Percentiles rank a stretch among this genome's conserved stretches.
Evolutionary conservation across 108 stramenopile species (phyloP).

Genomic region (Mayamaea pseudoterrestris): DNA sequence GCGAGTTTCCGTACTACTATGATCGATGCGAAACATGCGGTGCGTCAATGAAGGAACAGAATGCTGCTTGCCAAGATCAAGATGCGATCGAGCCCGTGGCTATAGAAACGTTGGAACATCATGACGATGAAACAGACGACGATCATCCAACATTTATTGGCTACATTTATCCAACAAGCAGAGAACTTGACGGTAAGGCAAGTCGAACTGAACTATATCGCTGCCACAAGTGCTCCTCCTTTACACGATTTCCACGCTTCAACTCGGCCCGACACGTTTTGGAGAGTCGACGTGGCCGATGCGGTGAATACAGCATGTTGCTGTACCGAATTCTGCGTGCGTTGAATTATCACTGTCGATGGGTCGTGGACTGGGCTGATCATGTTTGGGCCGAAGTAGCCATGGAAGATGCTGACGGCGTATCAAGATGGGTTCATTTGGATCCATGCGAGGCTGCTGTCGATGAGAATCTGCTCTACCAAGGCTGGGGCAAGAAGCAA

Average conservation of each 20-base stretch:
- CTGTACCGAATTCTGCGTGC: slow-evolving; percentile 41
- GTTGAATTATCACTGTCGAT: slow-evolving; percentile 32
- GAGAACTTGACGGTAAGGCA: slow-evolving; percentile 32
- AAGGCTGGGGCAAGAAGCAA: slow-evolving; percentile 61
- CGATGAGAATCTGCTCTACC: slow-evolving; percentile 43
- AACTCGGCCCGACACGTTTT: slow-evolving; percentile 34
- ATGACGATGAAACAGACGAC: slow-evolving; percentile 9
- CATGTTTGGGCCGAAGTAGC: slow-evolving; percentile 54
- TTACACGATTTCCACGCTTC: slow-evolving; percentile 57
- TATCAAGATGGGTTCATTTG: slow-evolving; percentile 40
- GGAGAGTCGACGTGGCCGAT: slow-evolving; percentile 28
- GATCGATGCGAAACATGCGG: slow-evolving; percentile 42
- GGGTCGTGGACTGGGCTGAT: slow-evolving; percentile 66
- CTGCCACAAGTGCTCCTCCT: slow-evolving; percentile 31
- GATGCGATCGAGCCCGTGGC: slow-evolving; percentile 1
- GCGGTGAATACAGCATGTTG: slow-evolving; percentile 55
- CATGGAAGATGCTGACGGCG: slow-evolving; percentile 3
- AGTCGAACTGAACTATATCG: slow-evolving; percentile 45
- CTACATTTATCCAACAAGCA: slow-evolving; percentile 25
- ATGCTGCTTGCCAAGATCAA: slow-evolving; percentile 3
- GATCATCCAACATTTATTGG: slow-evolving; percentile 35
- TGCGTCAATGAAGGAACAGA: slow-evolving; percentile 35
- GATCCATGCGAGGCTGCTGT: slow-evolving; percentile 64
- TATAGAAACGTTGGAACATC: no score
- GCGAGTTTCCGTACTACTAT: slow-evolving; percentile 44